These are phyloP conservation scores for Chalciporus sp. DNA, from an alignment of 1,284 basidiomycete genomes.

Conservation along the genomic window DNA sequence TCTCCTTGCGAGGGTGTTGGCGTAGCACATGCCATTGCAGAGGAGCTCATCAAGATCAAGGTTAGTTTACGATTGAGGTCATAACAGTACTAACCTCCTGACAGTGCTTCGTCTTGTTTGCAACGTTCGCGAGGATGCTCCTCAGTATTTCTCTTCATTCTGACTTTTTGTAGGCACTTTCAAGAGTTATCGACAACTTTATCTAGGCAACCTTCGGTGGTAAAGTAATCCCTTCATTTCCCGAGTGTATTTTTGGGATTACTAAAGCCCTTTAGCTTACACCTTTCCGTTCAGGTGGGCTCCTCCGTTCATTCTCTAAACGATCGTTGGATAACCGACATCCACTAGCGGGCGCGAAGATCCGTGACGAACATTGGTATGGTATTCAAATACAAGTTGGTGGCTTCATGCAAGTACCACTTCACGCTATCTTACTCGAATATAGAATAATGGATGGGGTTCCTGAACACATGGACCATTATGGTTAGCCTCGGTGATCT, in stretches of 20 bases:
- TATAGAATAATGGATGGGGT: conserved; percentile 64
- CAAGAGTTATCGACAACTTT: conserved; percentile 68
- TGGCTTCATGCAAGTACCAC: background rate
- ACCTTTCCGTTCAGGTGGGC: conserved; percentile 78
- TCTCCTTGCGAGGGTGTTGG: conserved; percentile 86
- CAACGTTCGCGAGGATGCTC: conserved; percentile 60
- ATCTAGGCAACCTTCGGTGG: conserved; percentile 69
- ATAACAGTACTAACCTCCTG: conserved; percentile 2
- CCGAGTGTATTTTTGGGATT: conserved; percentile 11
- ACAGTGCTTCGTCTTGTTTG: conserved; percentile 86
- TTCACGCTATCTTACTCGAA: background rate
- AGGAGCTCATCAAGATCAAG: conserved; percentile 76
- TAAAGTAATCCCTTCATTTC: conserved; percentile 57
- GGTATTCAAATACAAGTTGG: conserved; percentile 80
- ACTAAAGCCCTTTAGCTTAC: conserved; percentile 53
- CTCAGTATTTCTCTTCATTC: background rate
- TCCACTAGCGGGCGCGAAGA: conserved; percentile 50
- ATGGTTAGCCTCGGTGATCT: conserved; percentile 47
- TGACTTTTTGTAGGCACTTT: conserved; percentile 58
- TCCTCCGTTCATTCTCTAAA: background rate
- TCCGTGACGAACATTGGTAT: conserved; percentile 64
- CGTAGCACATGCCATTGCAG: conserved; percentile 90
- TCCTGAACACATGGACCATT: conserved; percentile 60
- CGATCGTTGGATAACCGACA: background rate
- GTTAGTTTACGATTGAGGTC: conserved; percentile 40